Evolutionary conservation across 2,329 filamentous ascomycete species (phyloP).

Genomic region (Elsinoe fawcettii): DNA sequence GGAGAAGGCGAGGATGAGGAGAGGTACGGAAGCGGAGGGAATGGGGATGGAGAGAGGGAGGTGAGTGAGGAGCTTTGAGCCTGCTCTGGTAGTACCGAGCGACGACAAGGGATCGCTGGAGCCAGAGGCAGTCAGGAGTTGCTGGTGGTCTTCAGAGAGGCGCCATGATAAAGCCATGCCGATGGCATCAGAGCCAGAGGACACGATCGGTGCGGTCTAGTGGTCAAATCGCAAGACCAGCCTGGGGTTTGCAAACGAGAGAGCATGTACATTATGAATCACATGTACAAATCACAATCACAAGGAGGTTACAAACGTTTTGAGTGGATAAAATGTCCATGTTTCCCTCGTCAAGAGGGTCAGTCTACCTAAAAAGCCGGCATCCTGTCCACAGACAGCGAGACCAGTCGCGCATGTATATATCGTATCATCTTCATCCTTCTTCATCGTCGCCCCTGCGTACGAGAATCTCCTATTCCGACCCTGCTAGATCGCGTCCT

Average conservation of each 20-base stretch:
- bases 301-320: background rate
- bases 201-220: no score
- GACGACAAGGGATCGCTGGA: no score
- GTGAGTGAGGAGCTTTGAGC: background rate
- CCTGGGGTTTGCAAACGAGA: no score
- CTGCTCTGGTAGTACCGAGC: no score
- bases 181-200: no score
- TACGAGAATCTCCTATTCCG: background rate
- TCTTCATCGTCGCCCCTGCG: background rate
- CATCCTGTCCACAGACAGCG: constrained; percentile 13
- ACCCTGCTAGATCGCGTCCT: background rate
- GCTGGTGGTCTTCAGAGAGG: no score
- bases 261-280: background rate
- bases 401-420: constrained; percentile 9
- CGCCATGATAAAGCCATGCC: no score
- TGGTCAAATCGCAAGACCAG: no score
- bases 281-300: background rate
- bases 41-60: no score
- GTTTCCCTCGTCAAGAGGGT: background rate
- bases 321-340: constrained; percentile 9
- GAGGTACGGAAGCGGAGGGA: no score
- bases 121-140: no score
- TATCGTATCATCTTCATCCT: background rate
- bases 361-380: constrained; percentile 11
- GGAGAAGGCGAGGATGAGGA: no score